phyloP scores from a whole-genome alignment of 1,284 basidiomycete genomes.

The Moniliella sp. region DNA sequence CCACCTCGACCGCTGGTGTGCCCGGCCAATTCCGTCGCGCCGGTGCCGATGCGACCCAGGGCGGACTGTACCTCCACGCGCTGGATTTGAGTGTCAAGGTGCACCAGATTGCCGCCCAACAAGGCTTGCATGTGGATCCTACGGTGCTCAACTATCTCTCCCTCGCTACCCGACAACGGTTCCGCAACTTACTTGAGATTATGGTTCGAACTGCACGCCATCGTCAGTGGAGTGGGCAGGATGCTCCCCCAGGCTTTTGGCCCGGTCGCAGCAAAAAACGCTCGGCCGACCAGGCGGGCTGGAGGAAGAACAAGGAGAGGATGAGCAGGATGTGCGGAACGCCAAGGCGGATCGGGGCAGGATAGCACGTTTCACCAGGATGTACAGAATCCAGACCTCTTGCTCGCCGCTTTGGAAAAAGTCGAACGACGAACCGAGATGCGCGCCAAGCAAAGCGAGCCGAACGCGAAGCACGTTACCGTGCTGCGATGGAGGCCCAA shows the following conservation, averaged over 20 bases:
- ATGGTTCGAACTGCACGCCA: slow-evolving; percentile 28
- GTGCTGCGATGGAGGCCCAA: not conserved
- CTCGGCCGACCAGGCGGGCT: not conserved
- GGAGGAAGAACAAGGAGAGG: not conserved
- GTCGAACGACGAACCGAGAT: not conserved
- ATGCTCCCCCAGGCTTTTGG: not conserved
- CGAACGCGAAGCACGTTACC: not conserved
- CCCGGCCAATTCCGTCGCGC: slow-evolving; percentile 6
- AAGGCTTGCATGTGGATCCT: slow-evolving; percentile 24
- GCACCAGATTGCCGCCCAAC: slow-evolving; percentile 11
- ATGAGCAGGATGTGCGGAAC: not conserved
- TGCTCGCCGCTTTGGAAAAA: not conserved
- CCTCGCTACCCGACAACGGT: slow-evolving; percentile 16
- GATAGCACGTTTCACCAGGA: not conserved
- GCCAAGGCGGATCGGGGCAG: not conserved
- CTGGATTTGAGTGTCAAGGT: slow-evolving; percentile 22
- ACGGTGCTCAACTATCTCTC: slow-evolving; percentile 27
- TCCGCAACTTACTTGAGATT: slow-evolving; percentile 24
- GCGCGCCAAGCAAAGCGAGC: not conserved
- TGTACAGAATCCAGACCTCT: not conserved
- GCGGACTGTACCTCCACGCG: slow-evolving; percentile 12
- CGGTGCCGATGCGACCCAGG: not conserved
- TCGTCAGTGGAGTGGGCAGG: slow-evolving; percentile 13
- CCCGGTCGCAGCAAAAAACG: not conserved
- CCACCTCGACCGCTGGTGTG: slow-evolving; percentile 4